phyloP scores from a whole-genome alignment of 306 rosid genomes.

The Vicia villosa region DNA sequence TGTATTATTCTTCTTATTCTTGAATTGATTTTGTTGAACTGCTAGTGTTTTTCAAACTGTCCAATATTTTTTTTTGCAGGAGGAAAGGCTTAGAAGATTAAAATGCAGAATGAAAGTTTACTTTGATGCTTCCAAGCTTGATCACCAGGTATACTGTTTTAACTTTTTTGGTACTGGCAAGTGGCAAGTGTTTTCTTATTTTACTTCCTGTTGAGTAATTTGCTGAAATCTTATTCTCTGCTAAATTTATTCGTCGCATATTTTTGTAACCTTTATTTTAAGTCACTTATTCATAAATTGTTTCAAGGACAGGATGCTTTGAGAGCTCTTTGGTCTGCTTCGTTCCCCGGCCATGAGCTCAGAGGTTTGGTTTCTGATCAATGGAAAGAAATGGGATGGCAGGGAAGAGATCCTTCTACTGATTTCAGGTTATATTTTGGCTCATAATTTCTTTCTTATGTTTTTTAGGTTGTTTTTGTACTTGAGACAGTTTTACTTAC shows the following conservation, averaged over 20 bases:
- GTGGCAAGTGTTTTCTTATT: slow-evolving; percentile 1
- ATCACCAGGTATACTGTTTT: slow-evolving; percentile 65
- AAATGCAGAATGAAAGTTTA: slow-evolving; percentile 68
- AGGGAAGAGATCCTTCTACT: slow-evolving; percentile 94
- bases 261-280: slow-evolving; percentile 16
- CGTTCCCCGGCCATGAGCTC: slow-evolving; percentile 77
- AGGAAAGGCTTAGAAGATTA: slow-evolving; percentile 66
- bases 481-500: slow-evolving; percentile 18
- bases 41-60: neutral
- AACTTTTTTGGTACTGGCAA: neutral
- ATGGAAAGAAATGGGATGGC: slow-evolving; percentile 99
- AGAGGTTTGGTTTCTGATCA: slow-evolving; percentile 85
- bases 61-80: no score
- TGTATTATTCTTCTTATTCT: neutral
- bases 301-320: slow-evolving; percentile 68
- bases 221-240: no score
- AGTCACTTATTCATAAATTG: slow-evolving; percentile 33
- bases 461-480: neutral
- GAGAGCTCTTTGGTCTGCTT: slow-evolving; percentile 81
- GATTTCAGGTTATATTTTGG: slow-evolving; percentile 74
- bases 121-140: slow-evolving; percentile 72
- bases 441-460: slow-evolving; percentile 15
- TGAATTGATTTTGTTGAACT: slow-evolving; percentile 5
- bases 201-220: no score
- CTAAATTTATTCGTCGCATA: no score